Percentiles rank a stretch among this genome's conserved stretches.
Evolutionary conservation across 768 basidiomycete genomes (phyloP).

Genomic region (Boletales sp.): DNA sequence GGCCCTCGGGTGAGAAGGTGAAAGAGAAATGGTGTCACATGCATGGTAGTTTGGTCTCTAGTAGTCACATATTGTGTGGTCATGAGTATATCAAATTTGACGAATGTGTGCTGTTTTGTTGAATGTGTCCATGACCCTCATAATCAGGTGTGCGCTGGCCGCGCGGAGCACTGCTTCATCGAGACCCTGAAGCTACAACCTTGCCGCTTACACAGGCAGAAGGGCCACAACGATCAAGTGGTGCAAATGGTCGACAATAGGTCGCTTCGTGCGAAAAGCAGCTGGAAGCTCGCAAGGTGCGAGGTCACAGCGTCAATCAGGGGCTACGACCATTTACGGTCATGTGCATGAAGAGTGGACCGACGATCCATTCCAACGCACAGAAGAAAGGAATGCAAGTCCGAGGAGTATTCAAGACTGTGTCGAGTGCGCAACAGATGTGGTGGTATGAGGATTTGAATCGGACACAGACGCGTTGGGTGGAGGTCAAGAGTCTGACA

Average conservation of each 20-base stretch:
- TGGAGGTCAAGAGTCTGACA: slow-evolving; percentile 17
- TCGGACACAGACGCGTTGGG: not conserved
- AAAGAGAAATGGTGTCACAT: slow-evolving; percentile 12
- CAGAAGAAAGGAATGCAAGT: not conserved
- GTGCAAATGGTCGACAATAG: not conserved
- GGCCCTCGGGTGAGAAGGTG: slow-evolving; percentile 8
- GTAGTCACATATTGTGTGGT: slow-evolving; percentile 13
- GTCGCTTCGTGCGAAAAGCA: not conserved
- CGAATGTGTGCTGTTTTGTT: slow-evolving; percentile 14
- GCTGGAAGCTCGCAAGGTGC: no score
- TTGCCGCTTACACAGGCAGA: slow-evolving; percentile 10
- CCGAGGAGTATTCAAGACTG: not conserved
- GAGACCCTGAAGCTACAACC: slow-evolving; percentile 20
- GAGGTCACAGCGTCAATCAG: slow-evolving; percentile 11
- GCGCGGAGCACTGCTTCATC: slow-evolving; percentile 20
- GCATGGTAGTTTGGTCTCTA: slow-evolving; percentile 14
- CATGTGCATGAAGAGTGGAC: slow-evolving; percentile 1
- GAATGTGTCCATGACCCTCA: slow-evolving; percentile 18
- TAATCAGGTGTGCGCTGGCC: slow-evolving; percentile 19
- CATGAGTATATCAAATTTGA: slow-evolving; percentile 28
- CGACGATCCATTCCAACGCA: not conserved
- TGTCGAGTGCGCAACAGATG: not conserved
- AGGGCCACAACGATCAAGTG: not conserved
- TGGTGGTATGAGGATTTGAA: not conserved
- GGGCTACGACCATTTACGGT: not conserved